phyloP scores from a whole-genome alignment of 2,329 filamentous ascomycete genomes.

The Paracamarosporium sp. region DNA sequence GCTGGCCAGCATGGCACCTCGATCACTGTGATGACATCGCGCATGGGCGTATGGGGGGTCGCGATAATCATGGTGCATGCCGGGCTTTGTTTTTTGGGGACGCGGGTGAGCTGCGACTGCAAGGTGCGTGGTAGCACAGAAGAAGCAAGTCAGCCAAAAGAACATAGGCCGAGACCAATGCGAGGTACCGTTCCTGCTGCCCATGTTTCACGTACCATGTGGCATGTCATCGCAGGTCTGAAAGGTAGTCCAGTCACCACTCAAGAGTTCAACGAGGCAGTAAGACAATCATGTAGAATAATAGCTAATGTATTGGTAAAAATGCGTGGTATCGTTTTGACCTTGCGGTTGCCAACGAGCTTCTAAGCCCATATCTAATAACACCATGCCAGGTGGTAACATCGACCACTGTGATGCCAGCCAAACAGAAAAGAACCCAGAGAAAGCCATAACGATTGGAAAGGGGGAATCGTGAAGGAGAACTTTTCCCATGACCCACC shows the following conservation, averaged over 20 bases:
- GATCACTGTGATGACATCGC: slow-evolving; percentile 17
- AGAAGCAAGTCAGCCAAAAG: slow-evolving; percentile 13
- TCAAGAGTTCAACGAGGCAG: no score
- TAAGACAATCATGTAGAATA: no score
- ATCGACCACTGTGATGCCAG: slow-evolving; percentile 13
- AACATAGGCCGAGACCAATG: slow-evolving; percentile 19
- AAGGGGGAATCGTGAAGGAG: slow-evolving; percentile 46
- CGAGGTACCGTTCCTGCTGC: slow-evolving; percentile 21
- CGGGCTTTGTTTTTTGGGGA: slow-evolving; percentile 2
- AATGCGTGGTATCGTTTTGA: slow-evolving; percentile 38
- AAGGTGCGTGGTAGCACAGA: slow-evolving; percentile 20
- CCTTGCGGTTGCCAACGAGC: slow-evolving; percentile 30
- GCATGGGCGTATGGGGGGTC: slow-evolving; percentile 6
- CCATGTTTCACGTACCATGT: slow-evolving; percentile 38
- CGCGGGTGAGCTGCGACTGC: neutral
- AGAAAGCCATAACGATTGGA: slow-evolving; percentile 25
- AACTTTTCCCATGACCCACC: slow-evolving; percentile 46
- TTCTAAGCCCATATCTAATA: slow-evolving; percentile 23
- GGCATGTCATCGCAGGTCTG: slow-evolving; percentile 10
- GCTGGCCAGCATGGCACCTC: slow-evolving; percentile 11
- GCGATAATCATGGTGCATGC: slow-evolving; percentile 5
- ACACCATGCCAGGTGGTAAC: slow-evolving; percentile 17
- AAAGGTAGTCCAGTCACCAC: neutral
- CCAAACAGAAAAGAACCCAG: slow-evolving; percentile 8
- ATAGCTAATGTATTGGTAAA: slow-evolving; percentile 28